Base-by-base conservation (phyloP, 108 stramenopile species). In the Fistulifera solaris region DNA sequence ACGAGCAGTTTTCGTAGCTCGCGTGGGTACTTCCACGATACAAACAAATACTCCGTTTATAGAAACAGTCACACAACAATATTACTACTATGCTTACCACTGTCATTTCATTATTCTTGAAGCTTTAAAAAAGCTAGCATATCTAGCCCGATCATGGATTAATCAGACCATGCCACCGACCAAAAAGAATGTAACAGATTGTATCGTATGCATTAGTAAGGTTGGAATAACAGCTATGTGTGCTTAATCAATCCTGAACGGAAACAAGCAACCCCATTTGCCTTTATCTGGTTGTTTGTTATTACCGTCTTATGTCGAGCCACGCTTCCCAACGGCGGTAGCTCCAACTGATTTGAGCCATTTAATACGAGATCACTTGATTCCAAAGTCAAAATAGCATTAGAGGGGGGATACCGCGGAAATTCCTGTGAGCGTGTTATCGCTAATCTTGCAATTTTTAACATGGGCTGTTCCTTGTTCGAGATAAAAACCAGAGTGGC, bases 401-500 rank as follows among this genome's bases (percentile, higher is more conserved):
- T 77, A 15, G 76, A 75, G 7, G n/a, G 67, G 67, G n/a, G 77
- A 83, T 28, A 86, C 67, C 6, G 77, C 82, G 6, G 79, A 78
- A 27, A 89, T 74, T 1, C 88, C 88, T 13, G 88, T 89, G 58
- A 89, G 56, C 1, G 77, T 59, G 54, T 89, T 89, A 21, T 63
- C 54, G 28, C 79, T 79, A 40, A 89, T 79, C 50, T 84, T 89
- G 63, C 77, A 85, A 60, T 86, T 72, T 0, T 25, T 24, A 61
- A 89, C 66, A 6, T 41, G 48, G n/a, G 84, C 88, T 12, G 61
- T 41, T 17, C 88, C 88, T 54, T 89, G 84, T 65, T 89, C 88
- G 40, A 89, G 53, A 46, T 85, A 89, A 1, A 89, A 53, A 21
- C 88, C 84, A 12, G 84, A 86, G 47, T 89, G 88, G 8, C 84